Evolutionary conservation across 2,329 filamentous ascomycete genomes (phyloP), one percentile per base, ranked within the genome.

Genomic region (Didymella glomerata): DNA sequence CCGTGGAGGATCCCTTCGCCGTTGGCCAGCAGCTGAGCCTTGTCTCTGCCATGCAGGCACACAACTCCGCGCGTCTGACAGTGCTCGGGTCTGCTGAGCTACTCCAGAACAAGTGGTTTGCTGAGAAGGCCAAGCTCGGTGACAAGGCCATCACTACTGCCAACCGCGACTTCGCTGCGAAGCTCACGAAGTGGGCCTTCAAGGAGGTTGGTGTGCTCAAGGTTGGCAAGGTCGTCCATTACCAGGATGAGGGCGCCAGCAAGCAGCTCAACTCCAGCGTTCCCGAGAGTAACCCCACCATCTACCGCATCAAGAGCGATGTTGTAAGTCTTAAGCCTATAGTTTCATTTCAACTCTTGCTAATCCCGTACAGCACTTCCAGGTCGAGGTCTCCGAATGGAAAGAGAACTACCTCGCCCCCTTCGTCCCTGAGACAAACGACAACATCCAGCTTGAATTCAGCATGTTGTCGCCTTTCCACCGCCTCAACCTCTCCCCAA

Each of bases 391-490:
- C 53, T 97, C 93, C 25, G 93, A 97, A 78, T 97, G 92, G 78
- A 79, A 80, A 48, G 88, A 87, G 81, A 87, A 91, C 76, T 85
- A 88, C 73, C 96, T 89, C 82, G 79, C 82, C 6, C 90, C 93
- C 45, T 97, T 93, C 80, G 82, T 82, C 40, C 82, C 90, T 20
- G 88, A 92, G 22, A 74, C 83, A 9, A 83, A 80, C 62, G 95
- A 99, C 76, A 84, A 83, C 27, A 76, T 99, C 32, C 95, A 99
- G 79, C 91, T 99, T 62, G 95, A 99, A 79, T 97, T 98, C 83
- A 93, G 89, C 81, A 99, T 98, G 95, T 90, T 99, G 46, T 97
- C 94, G 1, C 94, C 95, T 56, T 98, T 97, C 87, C 90, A 97
- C 81, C 93, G 95, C 41, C 85, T 98, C 32, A 83, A 88, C 60